phyloP scores from a whole-genome alignment of 108 stramenopile species.

The Nitzschia sp. region DNA sequence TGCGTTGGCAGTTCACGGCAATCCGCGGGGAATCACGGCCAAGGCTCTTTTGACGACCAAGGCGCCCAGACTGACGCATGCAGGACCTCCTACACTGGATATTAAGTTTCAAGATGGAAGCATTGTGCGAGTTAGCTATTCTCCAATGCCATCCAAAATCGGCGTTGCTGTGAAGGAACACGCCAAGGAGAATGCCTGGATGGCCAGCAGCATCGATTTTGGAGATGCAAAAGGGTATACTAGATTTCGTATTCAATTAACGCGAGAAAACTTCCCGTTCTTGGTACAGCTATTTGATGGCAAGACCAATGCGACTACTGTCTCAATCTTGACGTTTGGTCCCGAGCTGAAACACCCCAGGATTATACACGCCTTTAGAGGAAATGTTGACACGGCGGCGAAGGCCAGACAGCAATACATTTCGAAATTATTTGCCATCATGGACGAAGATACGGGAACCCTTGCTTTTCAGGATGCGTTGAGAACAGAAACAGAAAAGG shows the following conservation, averaged over 20 bases:
- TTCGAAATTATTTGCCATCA: constrained; percentile 2
- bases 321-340: neutral
- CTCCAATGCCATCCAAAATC: neutral
- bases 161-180: neutral
- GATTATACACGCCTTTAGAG: constrained; percentile 3
- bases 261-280: constrained; percentile 5
- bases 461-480: constrained; percentile 2
- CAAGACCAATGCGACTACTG: neutral
- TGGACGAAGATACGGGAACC: neutral
- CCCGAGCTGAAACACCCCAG: neutral
- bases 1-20: neutral
- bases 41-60: constrained; percentile 5
- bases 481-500: neutral
- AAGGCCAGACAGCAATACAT: neutral
- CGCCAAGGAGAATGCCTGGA: neutral
- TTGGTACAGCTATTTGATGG: constrained; percentile 9
- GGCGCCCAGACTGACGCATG: neutral
- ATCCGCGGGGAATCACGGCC: neutral
- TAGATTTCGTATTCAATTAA: constrained; percentile 8
- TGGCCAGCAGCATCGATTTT: constrained; percentile 10
- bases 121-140: neutral
- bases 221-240: neutral
- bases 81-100: constrained; percentile 9
- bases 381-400: neutral
- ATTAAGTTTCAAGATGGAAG: constrained; percentile 2